Evolutionary conservation across 2,329 filamentous ascomycete species (phyloP).

Genomic region (Lasiodiplodia citricola): DNA sequence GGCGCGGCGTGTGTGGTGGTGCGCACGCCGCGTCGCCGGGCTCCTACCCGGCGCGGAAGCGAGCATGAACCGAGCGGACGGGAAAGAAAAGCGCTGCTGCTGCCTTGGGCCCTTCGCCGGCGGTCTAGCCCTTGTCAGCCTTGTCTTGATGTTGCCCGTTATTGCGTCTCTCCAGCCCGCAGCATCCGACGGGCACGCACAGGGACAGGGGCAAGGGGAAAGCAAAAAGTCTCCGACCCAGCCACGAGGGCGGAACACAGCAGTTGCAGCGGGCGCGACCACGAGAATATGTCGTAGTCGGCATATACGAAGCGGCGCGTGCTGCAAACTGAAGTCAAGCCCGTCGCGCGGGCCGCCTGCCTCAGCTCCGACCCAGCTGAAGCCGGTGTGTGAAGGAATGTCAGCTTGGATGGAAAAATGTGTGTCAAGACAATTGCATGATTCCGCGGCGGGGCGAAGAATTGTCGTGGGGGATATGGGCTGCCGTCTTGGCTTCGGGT

Average conservation of each 20-base stretch:
- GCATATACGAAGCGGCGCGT: constrained; percentile 23
- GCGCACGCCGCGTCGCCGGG: background rate
- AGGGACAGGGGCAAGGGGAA: background rate
- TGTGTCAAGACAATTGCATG: background rate
- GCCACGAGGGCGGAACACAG: background rate
- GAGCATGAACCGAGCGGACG: background rate
- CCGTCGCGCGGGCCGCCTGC: background rate
- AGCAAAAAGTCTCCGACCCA: background rate
- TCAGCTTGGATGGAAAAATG: background rate
- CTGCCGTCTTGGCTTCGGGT: background rate
- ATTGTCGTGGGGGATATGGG: background rate
- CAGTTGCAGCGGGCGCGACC: background rate
- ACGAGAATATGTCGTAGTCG: background rate
- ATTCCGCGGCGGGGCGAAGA: background rate
- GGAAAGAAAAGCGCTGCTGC: background rate
- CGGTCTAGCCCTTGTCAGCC: background rate
- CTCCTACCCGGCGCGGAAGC: background rate
- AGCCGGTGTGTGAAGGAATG: background rate
- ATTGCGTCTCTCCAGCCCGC: background rate
- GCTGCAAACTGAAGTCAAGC: background rate
- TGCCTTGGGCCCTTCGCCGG: background rate
- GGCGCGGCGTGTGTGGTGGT: background rate
- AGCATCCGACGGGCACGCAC: background rate
- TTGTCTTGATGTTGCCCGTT: background rate
- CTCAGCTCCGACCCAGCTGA: background rate